Evolutionary conservation across 257 asterid genomes (phyloP).

Genomic region (Fraxinus pennsylvanica): DNA sequence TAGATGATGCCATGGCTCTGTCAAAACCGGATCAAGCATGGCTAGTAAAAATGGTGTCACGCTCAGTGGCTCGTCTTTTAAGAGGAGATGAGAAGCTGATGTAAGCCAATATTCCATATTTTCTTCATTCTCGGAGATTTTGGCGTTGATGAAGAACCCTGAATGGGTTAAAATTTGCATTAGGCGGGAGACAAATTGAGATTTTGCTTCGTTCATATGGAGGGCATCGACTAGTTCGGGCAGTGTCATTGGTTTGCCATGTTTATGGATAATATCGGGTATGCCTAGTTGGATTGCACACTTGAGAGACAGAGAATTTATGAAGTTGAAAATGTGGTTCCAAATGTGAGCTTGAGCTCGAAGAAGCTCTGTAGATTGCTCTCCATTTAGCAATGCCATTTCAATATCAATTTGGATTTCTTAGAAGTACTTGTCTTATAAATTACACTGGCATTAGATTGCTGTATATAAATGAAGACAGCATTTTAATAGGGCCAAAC

Average conservation of each 20-base stretch:
- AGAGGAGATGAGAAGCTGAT: slow-evolving; percentile 17
- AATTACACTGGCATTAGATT: too few relatives aligned
- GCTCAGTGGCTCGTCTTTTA: slow-evolving; percentile 20
- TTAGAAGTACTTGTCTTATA: too few relatives aligned
- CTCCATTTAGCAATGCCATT: slow-evolving; percentile 14
- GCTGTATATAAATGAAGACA: too few relatives aligned
- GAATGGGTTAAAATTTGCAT: slow-evolving; percentile 18
- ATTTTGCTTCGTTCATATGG: slow-evolving; percentile 19
- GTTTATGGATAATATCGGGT: slow-evolving; percentile 24
- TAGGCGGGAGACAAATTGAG: slow-evolving; percentile 10
- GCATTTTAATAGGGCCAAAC: too few relatives aligned
- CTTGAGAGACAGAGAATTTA: slow-evolving; percentile 19
- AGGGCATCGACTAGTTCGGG: background rate
- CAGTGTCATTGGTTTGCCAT: slow-evolving; percentile 17
- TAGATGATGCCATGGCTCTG: slow-evolving; percentile 18
- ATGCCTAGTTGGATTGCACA: slow-evolving; percentile 22
- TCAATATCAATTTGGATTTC: background rate
- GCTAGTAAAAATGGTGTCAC: background rate
- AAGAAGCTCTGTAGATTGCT: slow-evolving; percentile 14
- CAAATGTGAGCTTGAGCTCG: slow-evolving; percentile 29
- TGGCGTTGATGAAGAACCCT: background rate
- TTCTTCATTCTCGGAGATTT: background rate
- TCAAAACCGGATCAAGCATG: slow-evolving; percentile 13
- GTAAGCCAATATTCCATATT: slow-evolving; percentile 16
- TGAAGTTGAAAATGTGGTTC: slow-evolving; percentile 24